Evolutionary conservation across 176 grass and related monocot genomes (phyloP), one percentile per base, ranked within the genome.

Genomic region (Rhynchospora breviuscula): DNA sequence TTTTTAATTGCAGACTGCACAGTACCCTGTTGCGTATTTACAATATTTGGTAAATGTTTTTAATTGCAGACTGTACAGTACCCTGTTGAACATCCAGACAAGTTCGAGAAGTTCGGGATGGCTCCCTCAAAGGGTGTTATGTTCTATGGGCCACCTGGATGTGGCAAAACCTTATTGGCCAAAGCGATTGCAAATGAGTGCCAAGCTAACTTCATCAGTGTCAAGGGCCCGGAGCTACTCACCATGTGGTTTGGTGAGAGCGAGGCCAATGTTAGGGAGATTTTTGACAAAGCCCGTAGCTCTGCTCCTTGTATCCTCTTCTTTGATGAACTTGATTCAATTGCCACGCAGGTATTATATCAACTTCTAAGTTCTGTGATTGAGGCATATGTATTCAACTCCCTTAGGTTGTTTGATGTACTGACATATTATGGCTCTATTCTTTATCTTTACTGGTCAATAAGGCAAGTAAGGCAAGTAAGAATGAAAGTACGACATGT

Each of bases 181-280:
- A 97, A 97, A 81, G 94, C 94, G 75, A 97, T 97, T 81, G 94
- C 94, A 21, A 97, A 97, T 6, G 94, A 97, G 85, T 97, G 94
- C 82, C 94, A 97, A 88, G 94, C 91, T 11, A 97, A 97, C 80
- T 97, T 97, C 51, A 97, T 97, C 48, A 97, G 94, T 65, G 87
- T 97, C 17, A 97, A 95, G 85, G 93, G 93, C 8, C 93, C 93
- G 0, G 90, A 95, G 35, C 62, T 95, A 48, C 90, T 95, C 74
- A 92, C 93, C 72, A 97, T 97, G 94, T 97, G 94, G 94, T 97
- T 97, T 70, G 94, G 94, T 83, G 94, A 97, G 91, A 95, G 93
- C 85, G 93, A 95, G 80, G 93, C 93, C 3, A 95, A 95, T 18
- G 93, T 95, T 6, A 84, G 90, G 4, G 93, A 95, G 82, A 95